Evolutionary conservation across 768 basidiomycete genomes (phyloP), one percentile per base, ranked within the genome.

Genomic region (Lyophyllum semitale): DNA sequence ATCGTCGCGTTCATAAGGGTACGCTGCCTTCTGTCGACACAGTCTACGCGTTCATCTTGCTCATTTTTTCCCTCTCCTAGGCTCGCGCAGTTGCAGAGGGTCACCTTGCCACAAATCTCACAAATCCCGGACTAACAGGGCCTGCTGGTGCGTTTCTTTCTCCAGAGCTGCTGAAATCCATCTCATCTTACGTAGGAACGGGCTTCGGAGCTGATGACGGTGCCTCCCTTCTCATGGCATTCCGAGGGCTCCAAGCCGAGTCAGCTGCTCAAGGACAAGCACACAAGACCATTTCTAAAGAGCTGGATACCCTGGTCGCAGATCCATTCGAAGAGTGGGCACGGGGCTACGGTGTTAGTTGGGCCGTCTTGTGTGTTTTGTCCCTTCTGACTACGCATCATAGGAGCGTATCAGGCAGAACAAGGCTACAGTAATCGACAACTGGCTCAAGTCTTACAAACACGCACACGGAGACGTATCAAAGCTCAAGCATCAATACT

Each of bases 261-360:
- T 84, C 89, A 8, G 66, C 68, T 11, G 71, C 74, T 13, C 88
- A 95, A 63, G 93, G 90, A n/a, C 81, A 85, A 63, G 80, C 82
- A 1, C 92, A 96, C 73, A 79, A 74, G 51, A 76, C 77, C 18
- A 80, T 91, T 43, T 84, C 93, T 5, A 83, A 82, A 27, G 93
- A 96, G 64, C 81, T 97, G 38, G 80, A 80, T 48, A 82, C 82
- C 8, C 73, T 88, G 15, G 93, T 95, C 32, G 85, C 84, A 7
- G 86, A 88, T 58, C 93, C 92, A 1, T 97, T 95, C 58, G 78
- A 84, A 42, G 74, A 78, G 50, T 96, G 94, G 94, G 88, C 91
- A 1, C 76, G 79, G 59, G 76, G 75, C 13, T 89, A 94, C 74
- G 86, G 84, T 75, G 90, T 87, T 47, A 51, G 71, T 55, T 29